Base-by-base conservation (phyloP, 148 eudicot species). In the Persicaria maculosa region DNA sequence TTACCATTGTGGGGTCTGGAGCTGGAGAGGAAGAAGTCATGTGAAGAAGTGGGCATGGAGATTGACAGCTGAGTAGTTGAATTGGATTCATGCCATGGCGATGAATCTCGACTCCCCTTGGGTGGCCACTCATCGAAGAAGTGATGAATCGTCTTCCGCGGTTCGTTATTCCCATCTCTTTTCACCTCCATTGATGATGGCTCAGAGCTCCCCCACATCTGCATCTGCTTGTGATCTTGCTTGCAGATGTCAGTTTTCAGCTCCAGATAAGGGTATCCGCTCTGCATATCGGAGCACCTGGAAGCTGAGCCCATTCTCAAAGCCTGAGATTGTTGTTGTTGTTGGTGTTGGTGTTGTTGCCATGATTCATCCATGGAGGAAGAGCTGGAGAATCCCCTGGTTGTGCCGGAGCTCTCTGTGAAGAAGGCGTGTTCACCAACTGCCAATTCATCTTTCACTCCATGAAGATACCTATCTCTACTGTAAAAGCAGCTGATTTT, bases 121-220 rank as follows among this genome's bases (percentile, higher is more conserved):
- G 76, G 81, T 7, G 87, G 87, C 84, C 84, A 81, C 47, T 84
- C 87, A 77, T 84, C 87, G 77, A 84, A 81, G 77, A 84, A 84
- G 73, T 84, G 87, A 22, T 84, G 87, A 1, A 79, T 84, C 0
- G 87, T 84, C 53, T 84, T 84, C 44, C 81, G 77, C 55, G 46
- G 54, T 47, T 71, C 74, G n/a, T n/a, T n/a, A 25, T 65, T 68
- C 9, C 0, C 72, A 71, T 22, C 81, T 76, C 50, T 81, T 80
- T 4, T 84, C 11, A 36, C 83, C 44, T 75, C 85, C 55, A 81
- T 84, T 77, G 81, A 76, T 14, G 81, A 74, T 47, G 79, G 55
- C 12, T 84, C 86, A 74, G 80, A 79, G 53, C 81, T 81, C 19
- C 87, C 87, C 87, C 87, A 84, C 48, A 79, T 75, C 58, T 84